Evolutionary conservation across 75 land plant genomes (phyloP).

Genomic region (Picea sitchensis): DNA sequence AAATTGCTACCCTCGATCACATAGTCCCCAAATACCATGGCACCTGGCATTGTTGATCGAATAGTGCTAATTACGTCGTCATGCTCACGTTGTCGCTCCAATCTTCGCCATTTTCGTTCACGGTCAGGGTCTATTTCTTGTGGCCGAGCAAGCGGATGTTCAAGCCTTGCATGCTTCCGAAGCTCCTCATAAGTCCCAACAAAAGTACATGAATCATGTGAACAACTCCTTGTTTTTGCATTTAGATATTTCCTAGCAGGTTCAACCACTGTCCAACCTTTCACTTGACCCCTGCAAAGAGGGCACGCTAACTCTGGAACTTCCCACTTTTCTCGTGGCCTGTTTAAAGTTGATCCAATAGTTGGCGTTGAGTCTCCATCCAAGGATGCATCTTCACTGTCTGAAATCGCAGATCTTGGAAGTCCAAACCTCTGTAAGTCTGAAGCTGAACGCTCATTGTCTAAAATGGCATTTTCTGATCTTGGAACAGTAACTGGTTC

Average conservation of each 20-base stretch:
- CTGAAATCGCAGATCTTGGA: slow-evolving; percentile 1
- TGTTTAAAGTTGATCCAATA: slow-evolving; percentile 6
- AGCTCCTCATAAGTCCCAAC: slow-evolving; percentile 67
- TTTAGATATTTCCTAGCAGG: slow-evolving; percentile 66
- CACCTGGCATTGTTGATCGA: slow-evolving; percentile 68
- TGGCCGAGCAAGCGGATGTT: slow-evolving; percentile 64
- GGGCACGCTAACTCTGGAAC: slow-evolving; percentile 58
- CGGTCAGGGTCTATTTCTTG: slow-evolving; percentile 66
- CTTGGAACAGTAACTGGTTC: background rate
- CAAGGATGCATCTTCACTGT: slow-evolving; percentile 18
- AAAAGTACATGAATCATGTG: slow-evolving; percentile 71
- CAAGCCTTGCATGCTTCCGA: slow-evolving; percentile 52
- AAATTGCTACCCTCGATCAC: slow-evolving; percentile 53
- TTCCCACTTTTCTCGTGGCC: slow-evolving; percentile 31
- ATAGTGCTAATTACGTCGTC: slow-evolving; percentile 77
- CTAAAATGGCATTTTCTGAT: background rate
- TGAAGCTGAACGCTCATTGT: slow-evolving; percentile 1
- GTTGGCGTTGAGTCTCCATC: slow-evolving; percentile 8
- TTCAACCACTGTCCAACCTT: slow-evolving; percentile 76
- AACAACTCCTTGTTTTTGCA: slow-evolving; percentile 64
- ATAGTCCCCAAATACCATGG: slow-evolving; percentile 69
- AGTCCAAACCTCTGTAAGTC: slow-evolving; percentile 7
- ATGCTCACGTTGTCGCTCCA: slow-evolving; percentile 63
- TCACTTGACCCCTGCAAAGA: slow-evolving; percentile 80
- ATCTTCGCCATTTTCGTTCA: slow-evolving; percentile 61